Evolutionary conservation across 495 filamentous ascomycete genomes (phyloP), one percentile per base, ranked within the genome.

Genomic region (Tetracladium setigerum): DNA sequence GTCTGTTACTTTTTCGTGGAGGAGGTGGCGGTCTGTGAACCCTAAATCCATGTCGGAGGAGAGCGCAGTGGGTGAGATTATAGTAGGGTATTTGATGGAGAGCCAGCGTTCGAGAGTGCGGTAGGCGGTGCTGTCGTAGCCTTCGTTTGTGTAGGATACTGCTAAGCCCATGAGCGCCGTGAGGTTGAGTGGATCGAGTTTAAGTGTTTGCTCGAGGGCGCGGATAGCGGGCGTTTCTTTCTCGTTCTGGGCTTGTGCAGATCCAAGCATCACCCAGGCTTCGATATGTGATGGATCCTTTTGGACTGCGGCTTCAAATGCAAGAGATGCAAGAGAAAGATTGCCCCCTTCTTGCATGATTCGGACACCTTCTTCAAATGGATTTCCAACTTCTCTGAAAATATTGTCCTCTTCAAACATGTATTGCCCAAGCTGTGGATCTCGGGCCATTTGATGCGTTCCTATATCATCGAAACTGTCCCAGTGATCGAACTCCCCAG

Each of bases 141-240:
- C 92, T 66, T 99, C 92, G 68, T 99, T 99, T 30, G 94, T 97
- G 66, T 97, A 99, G n/a, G 84, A 90, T 35, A 99, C 92, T 34
- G 91, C 88, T 15, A 99, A 74, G 4, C 86, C 89, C 89, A 99
- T 96, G 27, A 97, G 72, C 2, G 92, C 91, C 34, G 85, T 74
- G 6, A 95, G 75, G 57, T 95, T 95, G 55, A 80, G 79, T 2
- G 87, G 80, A 56, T 96, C 89, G 8, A 91, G 68, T 63, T 87
- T 91, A 41, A 95, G 69, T 12, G 91, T 89, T 57, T 91, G 87
- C 67, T 96, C 92, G 44, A 96, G 70, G 4, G 94, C 92, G n/a
- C 92, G 84, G 54, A 98, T 96, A n/a, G 94, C 94, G 5, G 92
- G 92, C 4, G 87, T 78, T 61, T 98, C 92, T 66, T 98, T 98